Conservation (phyloP, 768 basidiomycete genomes). For the Suillus weaverae region DNA sequence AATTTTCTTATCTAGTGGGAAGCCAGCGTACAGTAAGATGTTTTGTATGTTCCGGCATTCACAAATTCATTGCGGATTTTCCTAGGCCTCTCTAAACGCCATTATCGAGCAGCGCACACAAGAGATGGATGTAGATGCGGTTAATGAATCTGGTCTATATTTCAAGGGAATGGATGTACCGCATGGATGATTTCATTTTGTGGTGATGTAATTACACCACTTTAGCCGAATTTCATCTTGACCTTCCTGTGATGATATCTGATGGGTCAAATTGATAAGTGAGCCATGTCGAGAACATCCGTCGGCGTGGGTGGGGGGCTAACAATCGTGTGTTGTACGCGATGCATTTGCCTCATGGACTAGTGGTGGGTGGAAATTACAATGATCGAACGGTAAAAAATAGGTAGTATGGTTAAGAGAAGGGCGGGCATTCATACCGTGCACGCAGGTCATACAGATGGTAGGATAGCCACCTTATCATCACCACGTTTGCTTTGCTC, state of each 20-base stretch:
- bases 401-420: background rate
- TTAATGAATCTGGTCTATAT: conserved; percentile 13
- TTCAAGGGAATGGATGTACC: background rate
- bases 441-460: background rate
- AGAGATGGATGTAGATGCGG: conserved; percentile 25
- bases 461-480: background rate
- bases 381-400: background rate
- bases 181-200: background rate
- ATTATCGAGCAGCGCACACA: conserved; percentile 37
- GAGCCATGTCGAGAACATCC: too few relatives aligned
- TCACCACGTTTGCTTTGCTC: background rate
- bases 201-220: background rate
- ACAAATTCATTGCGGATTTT: conserved; percentile 9
- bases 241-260: background rate
- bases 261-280: background rate
- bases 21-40: conserved; percentile 51
- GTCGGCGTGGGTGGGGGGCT: background rate
- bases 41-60: conserved; percentile 7
- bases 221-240: too few relatives aligned
- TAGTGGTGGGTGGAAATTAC: background rate
- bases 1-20: conserved; percentile 51
- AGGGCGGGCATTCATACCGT: background rate
- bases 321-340: background rate
- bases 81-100: conserved; percentile 36
- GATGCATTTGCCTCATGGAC: background rate